Base-by-base conservation (phyloP, 768 basidiomycete species). In the Pleurotus eryngii region DNA sequence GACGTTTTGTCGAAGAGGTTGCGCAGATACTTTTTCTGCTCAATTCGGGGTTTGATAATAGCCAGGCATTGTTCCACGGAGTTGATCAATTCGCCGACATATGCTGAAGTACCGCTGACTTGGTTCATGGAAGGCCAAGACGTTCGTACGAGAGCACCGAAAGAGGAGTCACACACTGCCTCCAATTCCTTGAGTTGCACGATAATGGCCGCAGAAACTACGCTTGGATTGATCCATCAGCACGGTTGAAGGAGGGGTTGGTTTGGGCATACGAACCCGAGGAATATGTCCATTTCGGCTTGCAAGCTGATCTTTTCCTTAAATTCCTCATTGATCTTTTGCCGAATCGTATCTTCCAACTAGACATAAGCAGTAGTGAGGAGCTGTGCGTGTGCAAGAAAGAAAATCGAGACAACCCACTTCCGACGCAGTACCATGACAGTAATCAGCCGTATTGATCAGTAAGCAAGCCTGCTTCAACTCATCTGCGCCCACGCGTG, bases 361-460 rank as follows among this genome's bases (percentile, higher is more conserved):
- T 98, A 66, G 12, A 22, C 3, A 20, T 30, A 5, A 38, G 15
- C 8, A 12, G 15, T 24, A 22, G 24, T 49, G 35, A 17, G 17
- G 12, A 17, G 17, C 11, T 26, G 20, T 15, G 35, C n/a, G 30
- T 17, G 35, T 12, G 22, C 35, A 49, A 47, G 24, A 26, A 26
- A 26, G 24, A 26, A 9, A 14, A 15, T 37, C 17, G 24, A 8
- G 48, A 5, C 46, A 9, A 58, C 76, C 8, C 63, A 89, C 95
- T 82, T 97, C 93, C 17, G 85, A 66, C 1, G 95, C 92, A 2
- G 96, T 99, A 1, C 83, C 85, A 61, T 95, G 90, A 66, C 97
- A 99, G 68, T 98, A 99, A 67, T 98, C 95, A 1, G 95, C 96
- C 0, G 97, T 99, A 65, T 99, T 98, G 66, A 99, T 86, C 22